phyloP scores from a whole-genome alignment of 805 yeast species.

The Lipomyces starkeyi region DNA sequence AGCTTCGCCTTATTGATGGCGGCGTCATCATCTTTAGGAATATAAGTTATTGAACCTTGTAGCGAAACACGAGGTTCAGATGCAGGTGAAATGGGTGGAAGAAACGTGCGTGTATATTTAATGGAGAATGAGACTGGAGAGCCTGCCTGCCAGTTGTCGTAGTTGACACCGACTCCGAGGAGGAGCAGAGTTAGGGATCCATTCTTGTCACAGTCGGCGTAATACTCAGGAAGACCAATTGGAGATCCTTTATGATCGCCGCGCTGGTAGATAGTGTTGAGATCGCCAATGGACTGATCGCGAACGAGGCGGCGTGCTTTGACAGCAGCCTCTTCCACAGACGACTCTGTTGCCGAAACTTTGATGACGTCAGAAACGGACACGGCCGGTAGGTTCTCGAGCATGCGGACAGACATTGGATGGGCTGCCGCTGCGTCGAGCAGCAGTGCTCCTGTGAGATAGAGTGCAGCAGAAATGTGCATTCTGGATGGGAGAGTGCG shows the following conservation, averaged over 20 bases:
- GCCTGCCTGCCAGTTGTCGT: conserved; percentile 32
- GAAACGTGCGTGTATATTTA: conserved; percentile 13
- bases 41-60: conserved; percentile 59
- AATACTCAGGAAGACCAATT: conserved; percentile 73
- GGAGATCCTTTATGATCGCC: conserved; percentile 58
- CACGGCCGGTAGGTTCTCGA: not conserved
- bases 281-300: conserved; percentile 63
- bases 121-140: conserved; percentile 34
- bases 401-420: not conserved
- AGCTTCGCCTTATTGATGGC: conserved; percentile 48
- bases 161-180: conserved; percentile 69
- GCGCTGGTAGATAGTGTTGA: conserved; percentile 57
- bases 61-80: conserved; percentile 72
- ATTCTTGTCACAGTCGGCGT: conserved; percentile 66
- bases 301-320: conserved; percentile 64
- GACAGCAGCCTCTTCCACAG: conserved; percentile 51
- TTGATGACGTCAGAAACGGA: not conserved
- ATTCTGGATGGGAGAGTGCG: not conserved
- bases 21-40: conserved; percentile 48
- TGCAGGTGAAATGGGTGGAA: conserved; percentile 56
- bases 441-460: not conserved
- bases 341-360: conserved; percentile 4
- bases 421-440: not conserved
- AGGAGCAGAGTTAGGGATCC: conserved; percentile 71
- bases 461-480: not conserved